phyloP scores from a whole-genome alignment of 345 rosid genomes.

The Salix dunnii region DNA sequence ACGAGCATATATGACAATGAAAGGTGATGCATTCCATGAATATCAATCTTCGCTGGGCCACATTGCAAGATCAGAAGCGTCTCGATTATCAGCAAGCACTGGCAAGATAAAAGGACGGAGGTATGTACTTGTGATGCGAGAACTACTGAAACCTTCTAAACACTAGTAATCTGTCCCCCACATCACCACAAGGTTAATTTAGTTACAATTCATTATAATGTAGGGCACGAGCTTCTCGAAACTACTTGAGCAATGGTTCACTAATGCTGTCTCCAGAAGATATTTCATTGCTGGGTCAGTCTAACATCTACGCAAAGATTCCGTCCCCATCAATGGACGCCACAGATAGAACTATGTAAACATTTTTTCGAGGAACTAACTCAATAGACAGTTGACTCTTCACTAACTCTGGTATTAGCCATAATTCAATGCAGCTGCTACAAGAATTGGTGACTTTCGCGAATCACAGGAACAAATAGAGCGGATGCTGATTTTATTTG shows the following conservation, averaged over 20 bases:
- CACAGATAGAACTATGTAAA: neutral
- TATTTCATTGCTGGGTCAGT: slow-evolving; percentile 49
- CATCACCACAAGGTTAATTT: slow-evolving; percentile 3
- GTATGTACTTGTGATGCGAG: slow-evolving; percentile 28
- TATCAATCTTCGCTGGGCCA: slow-evolving; percentile 60
- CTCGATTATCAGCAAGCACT: slow-evolving; percentile 43
- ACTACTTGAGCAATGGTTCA: slow-evolving; percentile 64
- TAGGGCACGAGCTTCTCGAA: slow-evolving; percentile 59
- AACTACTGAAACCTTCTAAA: neutral
- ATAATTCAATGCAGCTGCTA: neutral
- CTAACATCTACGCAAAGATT: slow-evolving; percentile 31
- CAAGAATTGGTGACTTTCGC: neutral
- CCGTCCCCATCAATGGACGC: slow-evolving; percentile 18
- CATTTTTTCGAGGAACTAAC: slow-evolving; percentile 6
- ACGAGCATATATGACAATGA: slow-evolving; percentile 46
- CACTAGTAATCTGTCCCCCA: neutral
- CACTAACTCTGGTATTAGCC: neutral
- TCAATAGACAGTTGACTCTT: neutral
- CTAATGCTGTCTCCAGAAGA: slow-evolving; percentile 63
- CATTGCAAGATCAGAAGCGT: slow-evolving; percentile 67
- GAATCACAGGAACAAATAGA: neutral
- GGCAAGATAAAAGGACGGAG: slow-evolving; percentile 41
- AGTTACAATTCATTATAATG: neutral
- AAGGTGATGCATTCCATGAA: slow-evolving; percentile 63
- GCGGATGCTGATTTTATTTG: neutral